Base-by-base conservation (phyloP, 768 basidiomycete genomes). In the Auricularia sp. region DNA sequence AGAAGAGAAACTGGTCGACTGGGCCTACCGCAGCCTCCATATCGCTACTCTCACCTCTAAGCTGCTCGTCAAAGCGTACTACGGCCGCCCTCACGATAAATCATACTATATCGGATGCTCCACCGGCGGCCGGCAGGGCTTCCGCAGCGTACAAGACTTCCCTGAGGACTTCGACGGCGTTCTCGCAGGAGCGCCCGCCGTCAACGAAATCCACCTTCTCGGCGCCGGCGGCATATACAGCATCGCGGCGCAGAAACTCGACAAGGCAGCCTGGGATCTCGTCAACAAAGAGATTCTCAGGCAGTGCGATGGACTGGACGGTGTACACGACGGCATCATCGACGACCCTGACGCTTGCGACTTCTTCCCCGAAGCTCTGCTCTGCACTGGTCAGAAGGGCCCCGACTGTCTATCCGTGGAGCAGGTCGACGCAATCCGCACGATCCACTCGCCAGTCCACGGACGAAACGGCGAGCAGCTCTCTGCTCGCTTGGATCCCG, bases 91-190 rank as follows among this genome's bases (percentile, higher is more conserved):
- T 18, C 35, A 63, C 3, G 64, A 64, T 16, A 73, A 71, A 64
- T 69, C 71, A 11, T 75, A 75, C 61, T 75, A 69, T 59, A 45
- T 72, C 5, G 74, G 75, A 7, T 75, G 75, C 65, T 74, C 73
- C 0, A 72, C 69, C 2, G 75, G 74, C 67, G 74, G 74, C 21
- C 69, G 74, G 33, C 73, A 73, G 64, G 74, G 73, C 67, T 70
- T 69, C 10, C 68, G 70, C 45, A 65, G 69, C 3, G 71, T 71
- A 21, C 67, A 69, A 45, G 63, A 68, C 21, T 75, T 70, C 54
- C 75, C 75, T 0, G 73, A 74, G 2, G 75, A 75, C 61, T 75
- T 75, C 63, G 73, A 75, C 62, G 75, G 73, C 36, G 67, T 75
- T 67, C 69, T 75, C 44, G 70, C 73, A 24, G 73, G 74, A 1